Conservation (phyloP, 768 basidiomycete genomes). For the Rhizopogon vinicolor region DNA sequence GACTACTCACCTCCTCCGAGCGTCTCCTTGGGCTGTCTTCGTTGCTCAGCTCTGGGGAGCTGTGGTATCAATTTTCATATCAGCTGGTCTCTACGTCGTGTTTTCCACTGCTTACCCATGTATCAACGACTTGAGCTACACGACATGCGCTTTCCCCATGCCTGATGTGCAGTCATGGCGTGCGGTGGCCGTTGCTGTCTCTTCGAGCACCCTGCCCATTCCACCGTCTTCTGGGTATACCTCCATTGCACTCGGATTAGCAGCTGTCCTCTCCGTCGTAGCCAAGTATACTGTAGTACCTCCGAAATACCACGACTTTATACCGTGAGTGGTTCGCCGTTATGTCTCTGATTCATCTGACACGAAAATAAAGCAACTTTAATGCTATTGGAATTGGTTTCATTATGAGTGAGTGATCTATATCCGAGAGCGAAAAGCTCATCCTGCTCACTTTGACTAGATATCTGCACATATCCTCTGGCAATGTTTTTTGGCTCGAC, state of each 20-base stretch:
- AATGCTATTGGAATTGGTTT: background rate
- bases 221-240: constrained; percentile 50
- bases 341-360: background rate
- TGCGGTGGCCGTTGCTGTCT: constrained; percentile 1
- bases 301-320: constrained; percentile 1
- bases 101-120: constrained; percentile 58
- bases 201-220: constrained; percentile 24
- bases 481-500: constrained; percentile 20
- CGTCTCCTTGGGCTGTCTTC: constrained; percentile 57
- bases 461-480: constrained; percentile 17
- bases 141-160: constrained; percentile 1
- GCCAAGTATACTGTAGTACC: constrained; percentile 22
- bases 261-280: constrained; percentile 37
- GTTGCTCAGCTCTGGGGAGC: constrained; percentile 53
- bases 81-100: constrained; percentile 50
- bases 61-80: constrained; percentile 53
- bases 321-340: background rate
- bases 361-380: background rate
- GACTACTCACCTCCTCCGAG: constrained; percentile 58
- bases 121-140: constrained; percentile 26
- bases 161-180: constrained; percentile 4
- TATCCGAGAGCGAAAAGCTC: background rate
- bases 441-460: background rate
- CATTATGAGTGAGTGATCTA: background rate
- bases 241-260: constrained; percentile 46